Conservation (phyloP, 352 stramenopile genomes). For the Phytophthora cactorum region DNA sequence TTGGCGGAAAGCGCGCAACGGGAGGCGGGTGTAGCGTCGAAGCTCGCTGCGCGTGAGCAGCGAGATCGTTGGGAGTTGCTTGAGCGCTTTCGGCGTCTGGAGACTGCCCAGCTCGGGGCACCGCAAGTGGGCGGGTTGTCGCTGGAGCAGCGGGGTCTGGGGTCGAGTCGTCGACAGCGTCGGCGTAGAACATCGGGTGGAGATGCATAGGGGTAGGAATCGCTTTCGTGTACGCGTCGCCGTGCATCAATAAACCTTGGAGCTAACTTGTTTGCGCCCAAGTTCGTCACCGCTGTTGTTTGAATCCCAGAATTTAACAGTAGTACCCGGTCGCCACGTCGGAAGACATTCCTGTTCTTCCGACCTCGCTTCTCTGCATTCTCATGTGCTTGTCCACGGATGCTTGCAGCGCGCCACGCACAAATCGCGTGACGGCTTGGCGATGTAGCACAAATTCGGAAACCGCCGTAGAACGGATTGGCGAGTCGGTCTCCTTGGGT, state of each 20-base stretch:
- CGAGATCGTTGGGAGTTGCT: too few species aligned
- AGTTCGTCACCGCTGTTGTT: conserved; percentile 3
- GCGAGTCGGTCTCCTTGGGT: neutral
- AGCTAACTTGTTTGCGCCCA: conserved; percentile 13
- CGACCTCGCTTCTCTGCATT: neutral
- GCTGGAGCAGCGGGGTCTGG: too few species aligned
- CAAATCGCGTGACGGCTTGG: neutral
- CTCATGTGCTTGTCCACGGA: neutral
- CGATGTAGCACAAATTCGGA: neutral
- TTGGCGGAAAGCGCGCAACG: neutral
- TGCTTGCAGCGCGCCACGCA: neutral
- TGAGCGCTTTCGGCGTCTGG: too few species aligned
- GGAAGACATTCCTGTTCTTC: neutral
- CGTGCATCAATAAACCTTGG: conserved; percentile 12
- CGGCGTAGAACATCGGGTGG: conserved; percentile 39
- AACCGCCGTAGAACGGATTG: neutral
- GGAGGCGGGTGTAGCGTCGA: neutral
- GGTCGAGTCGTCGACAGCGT: neutral
- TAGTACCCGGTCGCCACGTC: neutral
- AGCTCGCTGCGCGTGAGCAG: too few species aligned
- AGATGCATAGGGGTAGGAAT: conserved; percentile 23
- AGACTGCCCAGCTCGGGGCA: too few species aligned
- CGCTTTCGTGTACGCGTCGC: conserved; percentile 22
- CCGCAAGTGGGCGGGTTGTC: too few species aligned
- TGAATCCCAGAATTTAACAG: neutral